Conservation (phyloP, 176 grass and related monocot species). For the Tillandsia leiboldiana region DNA sequence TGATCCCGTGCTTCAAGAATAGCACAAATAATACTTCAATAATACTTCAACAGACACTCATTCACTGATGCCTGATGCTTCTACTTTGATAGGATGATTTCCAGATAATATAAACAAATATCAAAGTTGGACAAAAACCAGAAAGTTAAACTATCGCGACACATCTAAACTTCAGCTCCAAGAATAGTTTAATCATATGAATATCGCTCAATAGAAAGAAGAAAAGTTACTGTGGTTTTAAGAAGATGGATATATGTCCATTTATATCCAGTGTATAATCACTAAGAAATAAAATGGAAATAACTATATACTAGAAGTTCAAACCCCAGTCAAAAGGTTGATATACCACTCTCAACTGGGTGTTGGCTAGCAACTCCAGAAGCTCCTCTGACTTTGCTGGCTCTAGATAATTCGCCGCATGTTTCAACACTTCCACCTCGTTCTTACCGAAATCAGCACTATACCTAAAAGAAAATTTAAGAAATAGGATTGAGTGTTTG, state of each 20-base stretch:
- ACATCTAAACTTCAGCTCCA: too few species aligned
- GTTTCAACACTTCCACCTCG: slow-evolving; percentile 77
- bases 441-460: slow-evolving; percentile 80
- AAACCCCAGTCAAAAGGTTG: slow-evolving; percentile 78
- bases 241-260: slow-evolving; percentile 1
- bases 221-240: too few species aligned
- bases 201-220: too few species aligned
- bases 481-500: background rate
- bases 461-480: slow-evolving; percentile 47
- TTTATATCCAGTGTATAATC: slow-evolving; percentile 19
- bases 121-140: too few species aligned
- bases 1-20: too few species aligned
- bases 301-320: slow-evolving; percentile 38
- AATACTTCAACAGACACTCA: too few species aligned
- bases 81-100: too few species aligned
- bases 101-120: too few species aligned
- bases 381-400: slow-evolving; percentile 51
- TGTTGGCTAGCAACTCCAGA: slow-evolving; percentile 59
- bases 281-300: slow-evolving; percentile 4
- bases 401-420: slow-evolving; percentile 80
- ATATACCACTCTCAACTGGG: slow-evolving; percentile 65
- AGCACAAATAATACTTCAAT: too few species aligned
- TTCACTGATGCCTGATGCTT: too few species aligned
- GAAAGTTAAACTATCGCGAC: too few species aligned
- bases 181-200: too few species aligned